Percentiles rank a stretch among this genome's conserved stretches.
phyloP scores from a whole-genome alignment of 2,329 filamentous ascomycete genomes.

The Xylaria sp. region DNA sequence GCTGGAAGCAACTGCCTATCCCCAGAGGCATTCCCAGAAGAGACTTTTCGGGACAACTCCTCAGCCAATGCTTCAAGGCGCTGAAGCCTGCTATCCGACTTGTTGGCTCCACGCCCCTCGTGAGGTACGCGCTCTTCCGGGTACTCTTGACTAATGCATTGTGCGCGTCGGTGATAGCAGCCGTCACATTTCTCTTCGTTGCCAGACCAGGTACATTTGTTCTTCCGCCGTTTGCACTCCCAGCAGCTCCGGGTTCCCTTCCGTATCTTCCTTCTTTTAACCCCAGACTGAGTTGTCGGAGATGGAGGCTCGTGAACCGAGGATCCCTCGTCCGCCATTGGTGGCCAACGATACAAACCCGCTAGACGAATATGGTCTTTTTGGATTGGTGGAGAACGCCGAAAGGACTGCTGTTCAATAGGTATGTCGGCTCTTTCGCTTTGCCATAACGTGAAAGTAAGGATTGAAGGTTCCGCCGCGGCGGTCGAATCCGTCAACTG shows the following conservation, averaged over 20 bases:
- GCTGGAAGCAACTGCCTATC: background rate
- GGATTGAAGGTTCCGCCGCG: slow-evolving; percentile 28
- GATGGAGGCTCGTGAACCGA: slow-evolving; percentile 15
- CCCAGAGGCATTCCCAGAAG: background rate
- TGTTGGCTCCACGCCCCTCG: slow-evolving; percentile 3
- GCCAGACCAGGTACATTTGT: slow-evolving; percentile 32
- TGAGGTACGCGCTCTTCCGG: slow-evolving; percentile 13
- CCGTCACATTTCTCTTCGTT: slow-evolving; percentile 27
- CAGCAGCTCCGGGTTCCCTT: slow-evolving; percentile 36
- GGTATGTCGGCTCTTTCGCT: background rate
- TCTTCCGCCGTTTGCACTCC: slow-evolving; percentile 37
- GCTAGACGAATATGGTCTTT: background rate
- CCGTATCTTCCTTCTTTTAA: slow-evolving; percentile 29
- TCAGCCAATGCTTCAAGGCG: slow-evolving; percentile 30
- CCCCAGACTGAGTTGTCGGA: slow-evolving; percentile 1
- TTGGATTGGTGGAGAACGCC: background rate
- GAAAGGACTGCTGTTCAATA: background rate
- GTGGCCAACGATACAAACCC: slow-evolving; percentile 2
- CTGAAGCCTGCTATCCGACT: slow-evolving; percentile 17
- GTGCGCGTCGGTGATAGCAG: slow-evolving; percentile 27
- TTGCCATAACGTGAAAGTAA: background rate
- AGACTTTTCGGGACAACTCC: slow-evolving; percentile 18
- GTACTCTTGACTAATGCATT: slow-evolving; percentile 31
- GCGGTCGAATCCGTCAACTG: slow-evolving; percentile 31
- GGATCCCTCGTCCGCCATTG: slow-evolving; percentile 20